A percentile compares a stretch with the other conserved stretches of the same genome.
phyloP scores from a whole-genome alignment of 768 basidiomycete species.

The Phlebiopsis flavidoalba region DNA sequence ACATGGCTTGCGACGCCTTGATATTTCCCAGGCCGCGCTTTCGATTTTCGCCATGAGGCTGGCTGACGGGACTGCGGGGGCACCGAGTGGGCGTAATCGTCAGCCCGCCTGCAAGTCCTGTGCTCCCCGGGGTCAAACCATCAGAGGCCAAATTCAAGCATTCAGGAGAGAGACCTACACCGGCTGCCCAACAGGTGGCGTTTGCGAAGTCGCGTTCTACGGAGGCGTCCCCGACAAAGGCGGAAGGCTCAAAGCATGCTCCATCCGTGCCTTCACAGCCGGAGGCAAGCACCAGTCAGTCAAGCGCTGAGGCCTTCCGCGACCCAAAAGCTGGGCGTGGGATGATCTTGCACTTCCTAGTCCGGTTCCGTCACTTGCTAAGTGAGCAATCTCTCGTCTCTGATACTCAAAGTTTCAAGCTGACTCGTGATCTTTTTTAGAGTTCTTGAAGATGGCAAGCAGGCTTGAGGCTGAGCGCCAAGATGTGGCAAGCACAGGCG shows the following conservation, averaged over 20 bases:
- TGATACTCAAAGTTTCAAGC: background rate
- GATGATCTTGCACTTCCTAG: constrained; percentile 56
- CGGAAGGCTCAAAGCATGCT: background rate
- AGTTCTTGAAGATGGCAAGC: constrained; percentile 61
- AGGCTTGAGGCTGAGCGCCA: constrained; percentile 58
- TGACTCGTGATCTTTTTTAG: constrained; percentile 29
- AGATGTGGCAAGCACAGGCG: constrained; percentile 64
- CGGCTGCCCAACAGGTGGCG: constrained; percentile 4
- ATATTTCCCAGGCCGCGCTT: constrained; percentile 74
- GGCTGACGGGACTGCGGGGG: constrained; percentile 27
- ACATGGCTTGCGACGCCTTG: constrained; percentile 80
- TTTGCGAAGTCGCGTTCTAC: constrained; percentile 18
- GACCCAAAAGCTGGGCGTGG: constrained; percentile 56
- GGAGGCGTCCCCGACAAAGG: constrained; percentile 7
- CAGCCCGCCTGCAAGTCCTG: constrained; percentile 36
- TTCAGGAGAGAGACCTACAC: constrained; percentile 1
- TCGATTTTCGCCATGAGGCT: constrained; percentile 37
- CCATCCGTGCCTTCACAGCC: background rate
- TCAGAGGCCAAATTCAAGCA: background rate
- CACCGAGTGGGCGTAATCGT: constrained; percentile 31
- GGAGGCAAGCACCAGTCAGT: background rate
- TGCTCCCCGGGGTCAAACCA: background rate
- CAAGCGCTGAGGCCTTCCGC: constrained; percentile 23
- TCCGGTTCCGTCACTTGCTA: constrained; percentile 52
- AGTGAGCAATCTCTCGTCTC: constrained; percentile 24